A percentile compares a stretch with the other conserved stretches of the same genome.
These are phyloP conservation scores for Scheffersomyces stambukii DNA, from an alignment of 1,139 yeast genomes.

Conservation along the genomic window DNA sequence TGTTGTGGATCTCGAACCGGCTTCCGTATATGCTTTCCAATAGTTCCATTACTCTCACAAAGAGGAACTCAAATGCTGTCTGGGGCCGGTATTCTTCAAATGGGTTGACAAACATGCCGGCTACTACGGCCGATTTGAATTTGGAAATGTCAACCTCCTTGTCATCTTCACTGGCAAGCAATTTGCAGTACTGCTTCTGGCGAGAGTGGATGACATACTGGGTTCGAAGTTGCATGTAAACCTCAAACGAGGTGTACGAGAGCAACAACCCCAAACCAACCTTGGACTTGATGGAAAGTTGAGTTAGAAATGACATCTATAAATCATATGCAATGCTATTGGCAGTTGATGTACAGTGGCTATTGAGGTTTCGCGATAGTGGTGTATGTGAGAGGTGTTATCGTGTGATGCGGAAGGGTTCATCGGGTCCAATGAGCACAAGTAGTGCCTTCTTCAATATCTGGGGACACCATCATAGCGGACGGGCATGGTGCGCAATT, in stretches of 20 bases:
- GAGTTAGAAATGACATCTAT: conserved; percentile 8
- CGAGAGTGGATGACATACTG: conserved; percentile 54
- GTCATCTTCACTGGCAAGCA: conserved; percentile 7
- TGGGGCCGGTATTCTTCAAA: conserved; percentile 89
- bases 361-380: too few relatives aligned
- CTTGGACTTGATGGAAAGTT: conserved; percentile 26
- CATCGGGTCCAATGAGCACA: too few relatives aligned
- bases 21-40: conserved; percentile 67
- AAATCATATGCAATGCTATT: too few relatives aligned
- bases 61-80: conserved; percentile 78
- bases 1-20: conserved; percentile 41
- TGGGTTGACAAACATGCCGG: conserved; percentile 86
- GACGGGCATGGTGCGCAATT: too few relatives aligned
- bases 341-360: too few relatives aligned
- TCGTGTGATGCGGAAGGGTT: too few relatives aligned
- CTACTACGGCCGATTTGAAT: conserved; percentile 52
- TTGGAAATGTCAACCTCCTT: conserved; percentile 21
- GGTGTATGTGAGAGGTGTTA: too few relatives aligned
- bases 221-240: conserved; percentile 55
- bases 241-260: conserved; percentile 67
- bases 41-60: conserved; percentile 66
- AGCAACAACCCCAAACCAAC: conserved; percentile 52
- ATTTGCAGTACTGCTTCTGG: conserved; percentile 29
- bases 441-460: too few relatives aligned
- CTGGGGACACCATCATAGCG: too few relatives aligned